Evolutionary conservation across 176 grass and related monocot genomes (phyloP).

Genomic region (Avena insularis): DNA sequence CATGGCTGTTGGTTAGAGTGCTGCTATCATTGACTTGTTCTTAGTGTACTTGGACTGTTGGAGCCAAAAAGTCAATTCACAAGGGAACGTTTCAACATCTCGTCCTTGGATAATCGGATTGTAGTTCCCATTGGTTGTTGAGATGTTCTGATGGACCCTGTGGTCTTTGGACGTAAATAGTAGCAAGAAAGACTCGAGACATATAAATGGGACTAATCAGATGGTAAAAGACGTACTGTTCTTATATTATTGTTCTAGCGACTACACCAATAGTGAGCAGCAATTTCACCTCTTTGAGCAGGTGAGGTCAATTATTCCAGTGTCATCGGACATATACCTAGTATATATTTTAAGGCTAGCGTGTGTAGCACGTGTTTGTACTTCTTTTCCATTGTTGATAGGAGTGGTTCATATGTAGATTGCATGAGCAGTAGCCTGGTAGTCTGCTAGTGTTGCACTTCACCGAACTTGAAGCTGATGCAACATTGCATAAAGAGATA

Average conservation of each 20-base stretch:
- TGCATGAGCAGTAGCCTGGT: not conserved
- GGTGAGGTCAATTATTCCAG: not conserved
- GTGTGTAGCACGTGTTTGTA: not conserved
- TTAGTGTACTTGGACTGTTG: slow-evolving; percentile 15
- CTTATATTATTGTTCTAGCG: not conserved
- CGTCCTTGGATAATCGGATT: not conserved
- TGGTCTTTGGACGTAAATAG: not conserved
- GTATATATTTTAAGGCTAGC: not conserved
- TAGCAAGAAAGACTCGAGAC: not conserved
- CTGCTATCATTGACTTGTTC: slow-evolving; percentile 8
- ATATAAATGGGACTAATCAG: not conserved
- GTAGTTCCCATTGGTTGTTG: slow-evolving; percentile 42
- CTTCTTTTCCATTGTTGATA: not conserved
- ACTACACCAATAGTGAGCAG: not conserved
- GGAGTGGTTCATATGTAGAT: slow-evolving; percentile 6
- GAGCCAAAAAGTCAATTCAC: slow-evolving; percentile 11
- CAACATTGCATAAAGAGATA: not conserved
- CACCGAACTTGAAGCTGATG: not conserved
- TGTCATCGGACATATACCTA: not conserved
- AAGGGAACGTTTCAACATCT: slow-evolving; percentile 23
- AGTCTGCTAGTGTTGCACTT: not conserved
- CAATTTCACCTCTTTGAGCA: not conserved
- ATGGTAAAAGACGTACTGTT: not conserved
- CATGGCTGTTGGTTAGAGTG: not conserved
- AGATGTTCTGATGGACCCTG: not conserved